Base-by-base conservation (phyloP, 2,329 filamentous ascomycete species). In the Penicillium psychrosexuale region DNA sequence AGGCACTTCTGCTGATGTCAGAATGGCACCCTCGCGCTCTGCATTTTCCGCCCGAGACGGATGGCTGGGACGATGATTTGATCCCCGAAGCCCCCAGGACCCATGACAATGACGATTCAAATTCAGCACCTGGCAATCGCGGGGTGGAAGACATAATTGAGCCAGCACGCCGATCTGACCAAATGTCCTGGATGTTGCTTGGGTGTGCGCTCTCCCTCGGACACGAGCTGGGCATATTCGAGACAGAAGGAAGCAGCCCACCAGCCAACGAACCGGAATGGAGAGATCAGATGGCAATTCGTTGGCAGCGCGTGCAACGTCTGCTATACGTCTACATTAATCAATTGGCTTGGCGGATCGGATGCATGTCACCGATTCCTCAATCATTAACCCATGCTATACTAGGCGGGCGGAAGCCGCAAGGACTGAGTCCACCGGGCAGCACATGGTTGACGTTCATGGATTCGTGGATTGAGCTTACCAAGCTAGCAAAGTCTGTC, bases 141-240 rank as follows among this genome's bases (percentile, higher is more conserved):
- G 82, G 80, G 78, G 69, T 80, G 1, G 75, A 81, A 44, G 80
- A 82, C 58, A 80, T 83, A 34, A 78, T 82, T 38, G 76, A 81
- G 38, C 80, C 81, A 2, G 78, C 81, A 2, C 77, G 78, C 55
- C 71, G 79, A 52, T 83, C 79, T 0, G 81, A 83, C 61, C 77
- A 81, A 3, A 84, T 84, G 81, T 83, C 81, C 0, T 84, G 82
- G 82, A 84, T 83, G 77, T 62, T 83, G 19, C 75, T 84, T 38
- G 82, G 82, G 2, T 79, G 77, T 60, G 81, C 79, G 0, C 62
- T 81, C 24, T 80, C 79, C 3, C 69, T 84, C 12, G 77, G 79
- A 1, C 79, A 82, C 49, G 80, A 82, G 58, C 67, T 82, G 24
- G 76, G 80, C 2, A 70, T 83, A n/a, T 77, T 81, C 56, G 74